Evolutionary conservation across 2,329 filamentous ascomycete species (phyloP).

Genomic region (Exserohilum rostratum): DNA sequence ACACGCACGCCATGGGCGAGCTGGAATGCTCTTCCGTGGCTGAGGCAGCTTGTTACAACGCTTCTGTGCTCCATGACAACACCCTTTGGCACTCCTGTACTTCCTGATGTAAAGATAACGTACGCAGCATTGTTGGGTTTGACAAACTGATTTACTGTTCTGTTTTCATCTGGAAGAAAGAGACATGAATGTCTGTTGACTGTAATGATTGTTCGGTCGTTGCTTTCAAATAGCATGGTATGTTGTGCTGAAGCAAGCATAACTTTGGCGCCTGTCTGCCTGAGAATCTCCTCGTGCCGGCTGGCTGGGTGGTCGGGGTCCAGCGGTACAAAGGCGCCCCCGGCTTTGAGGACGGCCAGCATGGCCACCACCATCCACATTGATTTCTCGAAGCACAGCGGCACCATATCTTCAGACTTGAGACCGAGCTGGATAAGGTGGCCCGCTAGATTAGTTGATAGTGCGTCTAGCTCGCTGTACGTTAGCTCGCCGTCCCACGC

Average conservation of each 20-base stretch:
- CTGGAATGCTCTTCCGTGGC: background rate
- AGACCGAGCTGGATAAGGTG: slow-evolving; percentile 14
- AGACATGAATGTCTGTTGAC: too few species aligned
- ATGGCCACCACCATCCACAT: slow-evolving; percentile 41
- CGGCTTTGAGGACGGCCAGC: slow-evolving; percentile 51
- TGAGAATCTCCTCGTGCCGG: slow-evolving; percentile 37
- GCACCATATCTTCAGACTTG: slow-evolving; percentile 11
- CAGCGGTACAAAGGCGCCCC: slow-evolving; percentile 45
- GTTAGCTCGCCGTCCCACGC: slow-evolving; percentile 21
- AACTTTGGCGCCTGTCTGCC: slow-evolving; percentile 14
- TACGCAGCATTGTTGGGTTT: background rate
- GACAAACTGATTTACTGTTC: background rate
- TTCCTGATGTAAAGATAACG: slow-evolving; percentile 75
- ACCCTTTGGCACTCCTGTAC: slow-evolving; percentile 76
- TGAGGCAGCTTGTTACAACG: too few species aligned
- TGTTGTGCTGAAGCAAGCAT: background rate
- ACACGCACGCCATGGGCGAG: slow-evolving; percentile 51
- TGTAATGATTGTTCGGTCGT: background rate
- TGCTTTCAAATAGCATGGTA: too few species aligned
- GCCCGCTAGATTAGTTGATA: slow-evolving; percentile 13
- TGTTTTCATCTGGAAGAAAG: too few species aligned
- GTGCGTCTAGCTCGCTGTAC: slow-evolving; percentile 19
- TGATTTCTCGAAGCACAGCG: slow-evolving; percentile 24
- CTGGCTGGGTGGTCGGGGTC: slow-evolving; percentile 36
- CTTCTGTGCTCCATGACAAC: slow-evolving; percentile 50